These are phyloP conservation scores for Alnus glutinosa DNA, from an alignment of 306 rosid genomes.

Conservation along the genomic window DNA sequence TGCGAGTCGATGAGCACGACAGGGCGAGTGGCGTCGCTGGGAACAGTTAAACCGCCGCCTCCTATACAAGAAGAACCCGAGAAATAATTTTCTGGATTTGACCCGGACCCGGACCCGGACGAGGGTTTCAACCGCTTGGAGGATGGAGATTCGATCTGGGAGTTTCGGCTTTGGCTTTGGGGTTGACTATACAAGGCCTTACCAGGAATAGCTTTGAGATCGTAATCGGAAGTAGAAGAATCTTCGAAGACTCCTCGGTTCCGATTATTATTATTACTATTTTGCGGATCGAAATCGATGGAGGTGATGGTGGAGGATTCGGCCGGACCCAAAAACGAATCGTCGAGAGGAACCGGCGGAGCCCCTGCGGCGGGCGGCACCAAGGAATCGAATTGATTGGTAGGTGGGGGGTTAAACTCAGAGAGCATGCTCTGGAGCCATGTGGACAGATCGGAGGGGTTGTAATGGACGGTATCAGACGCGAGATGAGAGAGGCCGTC, in stretches of 20 bases:
- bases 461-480: slow-evolving; percentile 59
- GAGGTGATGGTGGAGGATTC: slow-evolving; percentile 64
- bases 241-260: slow-evolving; percentile 38
- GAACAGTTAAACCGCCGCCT: background rate
- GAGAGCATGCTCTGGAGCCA: slow-evolving; percentile 74
- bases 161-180: background rate
- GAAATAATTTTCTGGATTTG: slow-evolving; percentile 24
- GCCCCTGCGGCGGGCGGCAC: slow-evolving; percentile 16
- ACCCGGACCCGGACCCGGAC: slow-evolving; percentile 16
- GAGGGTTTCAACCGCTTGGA: slow-evolving; percentile 52
- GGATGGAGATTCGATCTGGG: slow-evolving; percentile 26
- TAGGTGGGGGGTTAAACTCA: slow-evolving; percentile 46
- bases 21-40: slow-evolving; percentile 43
- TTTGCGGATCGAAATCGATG: slow-evolving; percentile 39
- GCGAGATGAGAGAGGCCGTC: slow-evolving; percentile 57
- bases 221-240: slow-evolving; percentile 56
- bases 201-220: slow-evolving; percentile 75
- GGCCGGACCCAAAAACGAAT: slow-evolving; percentile 45
- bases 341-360: slow-evolving; percentile 13
- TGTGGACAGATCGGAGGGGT: slow-evolving; percentile 77
- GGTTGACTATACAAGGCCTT: slow-evolving; percentile 49
- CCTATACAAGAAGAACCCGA: slow-evolving; percentile 20
- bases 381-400: slow-evolving; percentile 37
- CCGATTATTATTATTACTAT: background rate
- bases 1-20: slow-evolving; percentile 69